Base-by-base conservation (phyloP, 805 yeast genomes). In the Metschnikowia aberdeeniae region DNA sequence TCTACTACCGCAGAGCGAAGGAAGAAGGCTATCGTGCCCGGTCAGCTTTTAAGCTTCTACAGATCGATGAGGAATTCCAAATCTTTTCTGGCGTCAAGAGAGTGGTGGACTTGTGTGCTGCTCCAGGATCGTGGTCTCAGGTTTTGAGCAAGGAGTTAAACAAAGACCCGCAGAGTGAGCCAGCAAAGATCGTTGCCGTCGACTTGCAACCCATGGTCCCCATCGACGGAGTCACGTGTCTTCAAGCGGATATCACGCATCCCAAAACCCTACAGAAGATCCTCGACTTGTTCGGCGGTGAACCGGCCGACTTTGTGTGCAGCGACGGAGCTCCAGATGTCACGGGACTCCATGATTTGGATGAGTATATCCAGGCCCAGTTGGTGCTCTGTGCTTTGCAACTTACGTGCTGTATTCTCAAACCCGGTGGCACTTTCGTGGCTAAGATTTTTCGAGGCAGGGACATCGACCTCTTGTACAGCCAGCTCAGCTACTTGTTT, bases 271-370 rank as follows among this genome's bases (percentile, higher is more conserved):
- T 93, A 42, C 76, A 76, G 31, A 77, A 73, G 57, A 93, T 93
- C 36, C 66, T 87, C 54, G 84, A 82, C 29, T 76, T 85, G 34
- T 93, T 93, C 69, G 95, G 87, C 19, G 96, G 97, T 33, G 87
- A 87, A 54, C 82, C 86, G 45, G 98, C 98, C 0, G 99, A 93
- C 64, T 85, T 92, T 61, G 96, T 93, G 0, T 89, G 96, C 58
- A 84, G 95, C 57, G 98, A 93, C 63, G 99, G 99, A 46, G 99
- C 99, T 0, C 99, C 99, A 2, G 99, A 93, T 67, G 99, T 93
- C 19, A 93, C 99, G 0, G 99, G 99, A 0, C 67, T 93, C 42
- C 99, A 93, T 62, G 99, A 93, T 65, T 71, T 93, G 47, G 99
- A 93, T 63, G 99, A 93, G 64, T 93, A 92, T 61, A 86, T 93